Base-by-base conservation (phyloP, 352 stramenopile genomes). In the Phytophthora vignae region DNA sequence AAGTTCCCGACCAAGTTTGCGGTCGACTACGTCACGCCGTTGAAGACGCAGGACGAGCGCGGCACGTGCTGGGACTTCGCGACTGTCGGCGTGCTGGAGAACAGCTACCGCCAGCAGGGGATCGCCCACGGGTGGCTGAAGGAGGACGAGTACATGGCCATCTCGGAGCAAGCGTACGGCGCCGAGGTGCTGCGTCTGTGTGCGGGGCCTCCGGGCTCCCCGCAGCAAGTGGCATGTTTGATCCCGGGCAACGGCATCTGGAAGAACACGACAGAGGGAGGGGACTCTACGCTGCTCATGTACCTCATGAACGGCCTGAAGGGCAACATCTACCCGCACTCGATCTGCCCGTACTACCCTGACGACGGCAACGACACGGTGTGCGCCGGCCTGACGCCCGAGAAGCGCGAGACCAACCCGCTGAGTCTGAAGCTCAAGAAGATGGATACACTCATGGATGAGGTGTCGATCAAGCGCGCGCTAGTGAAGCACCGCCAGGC, bases 51-150 rank as follows among this genome's bases (percentile, higher is more conserved):
- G 64, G 82, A 90, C 55, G 76, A 85, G 42, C 79, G 82, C 17
- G 82, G 82, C 29, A 90, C 82, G 48, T 90, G 82, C 73, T 90
- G 82, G 82, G 82, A 90, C 70, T 90, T 90, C 64, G 82, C 79
- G 4, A 85, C 76, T 5, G 78, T 90, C 49, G 82, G 69, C 0
- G 78, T 86, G 21, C 55, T 90, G 27, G 82, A 90, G 69, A 79
- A 90, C 63, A 80, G 76, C 58, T 90, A 90, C 64, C 82, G 82
- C 15, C 69, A 79, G 46, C 82, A 90, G 50, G 82, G 82, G 17
- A 74, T 90, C 48, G 64, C 53, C 19, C 56, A 85, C 38, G 82
- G 82, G 17, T 90, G 82, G 82, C 67, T 90, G 33, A 33, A 76
- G 42, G 60, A 71, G 33, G 72, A 87, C 54, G 78, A 85, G 63